Percentiles rank a stretch among this genome's conserved stretches.
These are phyloP conservation scores for Phytophthora syringae DNA, from an alignment of 352 stramenopile genomes.

Conservation along the genomic window DNA sequence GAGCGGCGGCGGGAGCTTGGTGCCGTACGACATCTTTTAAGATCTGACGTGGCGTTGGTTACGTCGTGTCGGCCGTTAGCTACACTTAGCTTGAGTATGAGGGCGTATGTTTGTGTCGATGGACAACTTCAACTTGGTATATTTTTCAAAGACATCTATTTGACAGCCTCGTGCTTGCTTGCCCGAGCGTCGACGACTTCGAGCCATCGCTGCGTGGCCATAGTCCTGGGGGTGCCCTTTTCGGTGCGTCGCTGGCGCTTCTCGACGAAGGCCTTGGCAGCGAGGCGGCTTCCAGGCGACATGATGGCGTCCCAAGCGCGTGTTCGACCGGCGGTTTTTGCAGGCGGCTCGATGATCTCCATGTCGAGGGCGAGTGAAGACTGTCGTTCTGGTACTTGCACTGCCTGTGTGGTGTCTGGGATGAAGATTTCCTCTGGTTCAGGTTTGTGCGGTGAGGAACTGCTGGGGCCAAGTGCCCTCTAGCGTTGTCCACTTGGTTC, in stretches of 20 bases:
- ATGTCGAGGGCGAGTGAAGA: constrained; percentile 33
- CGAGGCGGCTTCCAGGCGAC: constrained; percentile 56
- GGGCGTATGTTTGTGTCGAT: not conserved
- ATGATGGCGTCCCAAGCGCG: constrained; percentile 38
- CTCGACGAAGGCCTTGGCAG: constrained; percentile 71
- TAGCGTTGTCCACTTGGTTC: constrained; percentile 12
- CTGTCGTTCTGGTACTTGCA: not conserved
- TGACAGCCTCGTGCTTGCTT: constrained; percentile 5
- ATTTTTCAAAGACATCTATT: constrained; percentile 2
- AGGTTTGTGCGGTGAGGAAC: constrained; percentile 2
- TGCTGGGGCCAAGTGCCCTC: not conserved
- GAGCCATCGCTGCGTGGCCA: constrained; percentile 72
- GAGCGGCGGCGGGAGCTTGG: constrained; percentile 18
- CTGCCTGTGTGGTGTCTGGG: constrained; percentile 1
- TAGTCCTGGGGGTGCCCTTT: constrained; percentile 62
- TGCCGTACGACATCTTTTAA: constrained; percentile 27
- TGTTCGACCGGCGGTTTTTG: constrained; percentile 6
- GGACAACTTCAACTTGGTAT: constrained; percentile 6
- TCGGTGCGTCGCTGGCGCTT: constrained; percentile 58
- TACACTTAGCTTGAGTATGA: constrained; percentile 7
- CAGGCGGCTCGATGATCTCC: constrained; percentile 25
- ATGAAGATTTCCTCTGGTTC: constrained; percentile 7
- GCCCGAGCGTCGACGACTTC: constrained; percentile 50
- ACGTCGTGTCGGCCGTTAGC: constrained; percentile 11
- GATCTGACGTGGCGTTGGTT: constrained; percentile 12